A percentile compares a stretch with the other conserved stretches of the same genome.
Evolutionary conservation across 306 rosid species (phyloP).

Genomic region (Dryas drummondii): DNA sequence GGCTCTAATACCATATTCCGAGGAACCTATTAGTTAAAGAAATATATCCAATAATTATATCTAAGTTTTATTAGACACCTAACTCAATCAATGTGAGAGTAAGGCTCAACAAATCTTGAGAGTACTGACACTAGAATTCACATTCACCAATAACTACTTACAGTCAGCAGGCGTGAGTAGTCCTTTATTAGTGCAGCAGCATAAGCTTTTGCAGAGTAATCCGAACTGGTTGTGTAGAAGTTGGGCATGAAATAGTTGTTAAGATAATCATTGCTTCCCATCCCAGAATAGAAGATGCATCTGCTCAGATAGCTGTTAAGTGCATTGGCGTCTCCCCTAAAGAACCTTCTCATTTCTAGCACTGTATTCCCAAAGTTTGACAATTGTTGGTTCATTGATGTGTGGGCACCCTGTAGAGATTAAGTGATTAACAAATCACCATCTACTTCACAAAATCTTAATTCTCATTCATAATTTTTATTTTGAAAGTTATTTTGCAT

Average conservation of each 20-base stretch:
- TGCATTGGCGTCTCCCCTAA: slow-evolving; percentile 60
- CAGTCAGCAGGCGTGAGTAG: slow-evolving; percentile 62
- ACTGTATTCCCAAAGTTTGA: slow-evolving; percentile 58
- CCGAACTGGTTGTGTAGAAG: slow-evolving; percentile 59
- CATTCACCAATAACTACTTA: slow-evolving; percentile 20
- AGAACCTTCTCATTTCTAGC: slow-evolving; percentile 53
- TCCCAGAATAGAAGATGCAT: slow-evolving; percentile 74
- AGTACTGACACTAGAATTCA: too few species aligned
- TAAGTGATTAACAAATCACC: background rate
- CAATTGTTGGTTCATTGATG: slow-evolving; percentile 70
- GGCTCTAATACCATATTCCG: too few species aligned
- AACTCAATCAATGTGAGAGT: too few species aligned
- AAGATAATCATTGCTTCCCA: slow-evolving; percentile 94
- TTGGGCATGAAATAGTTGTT: slow-evolving; percentile 88
- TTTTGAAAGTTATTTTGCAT: background rate
- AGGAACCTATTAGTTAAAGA: too few species aligned
- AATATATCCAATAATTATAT: too few species aligned
- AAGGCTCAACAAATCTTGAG: too few species aligned
- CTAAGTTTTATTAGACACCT: too few species aligned
- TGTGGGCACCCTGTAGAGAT: slow-evolving; percentile 64
- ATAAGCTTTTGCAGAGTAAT: slow-evolving; percentile 53
- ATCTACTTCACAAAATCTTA: too few species aligned
- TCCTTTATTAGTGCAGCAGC: slow-evolving; percentile 65
- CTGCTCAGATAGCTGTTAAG: slow-evolving; percentile 52
- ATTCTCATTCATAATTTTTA: background rate